Evolutionary conservation across 495 filamentous ascomycete species (phyloP).

Genomic region (Chaetomium tenue): DNA sequence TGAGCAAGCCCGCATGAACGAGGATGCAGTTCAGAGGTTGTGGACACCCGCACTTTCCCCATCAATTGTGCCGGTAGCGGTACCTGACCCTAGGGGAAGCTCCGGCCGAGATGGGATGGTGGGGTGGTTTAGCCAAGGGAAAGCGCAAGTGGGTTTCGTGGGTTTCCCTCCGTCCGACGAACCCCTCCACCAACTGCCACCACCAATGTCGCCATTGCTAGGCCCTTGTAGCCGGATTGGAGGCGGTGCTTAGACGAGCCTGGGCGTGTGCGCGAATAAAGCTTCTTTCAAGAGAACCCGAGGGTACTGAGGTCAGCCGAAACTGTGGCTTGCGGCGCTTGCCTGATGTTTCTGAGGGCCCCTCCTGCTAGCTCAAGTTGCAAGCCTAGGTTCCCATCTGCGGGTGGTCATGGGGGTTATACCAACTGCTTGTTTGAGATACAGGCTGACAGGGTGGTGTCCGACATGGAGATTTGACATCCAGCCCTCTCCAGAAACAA

Average conservation of each 20-base stretch:
- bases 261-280: constrained; percentile 9
- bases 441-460: neutral
- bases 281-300: neutral
- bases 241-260: neutral
- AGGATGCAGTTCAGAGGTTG: constrained; percentile 6
- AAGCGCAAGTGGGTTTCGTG: neutral
- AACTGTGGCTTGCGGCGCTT: neutral
- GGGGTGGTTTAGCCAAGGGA: constrained; percentile 7
- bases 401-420: neutral
- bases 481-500: too few species aligned
- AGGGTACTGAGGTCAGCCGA: neutral
- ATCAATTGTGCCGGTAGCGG: constrained; percentile 15
- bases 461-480: too few species aligned
- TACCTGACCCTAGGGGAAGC: constrained; percentile 2
- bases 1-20: neutral
- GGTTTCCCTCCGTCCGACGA: constrained; percentile 24
- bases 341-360: neutral
- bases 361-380: neutral
- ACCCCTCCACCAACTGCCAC: neutral
- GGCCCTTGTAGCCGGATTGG: constrained; percentile 12
- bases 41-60: constrained; percentile 8
- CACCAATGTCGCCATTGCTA: constrained; percentile 18
- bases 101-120: constrained; percentile 1
- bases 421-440: neutral
- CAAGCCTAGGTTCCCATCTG: neutral